These are phyloP conservation scores for Udeniomyces megalosporus DNA, from an alignment of 768 basidiomycete species.

Conservation along the genomic window DNA sequence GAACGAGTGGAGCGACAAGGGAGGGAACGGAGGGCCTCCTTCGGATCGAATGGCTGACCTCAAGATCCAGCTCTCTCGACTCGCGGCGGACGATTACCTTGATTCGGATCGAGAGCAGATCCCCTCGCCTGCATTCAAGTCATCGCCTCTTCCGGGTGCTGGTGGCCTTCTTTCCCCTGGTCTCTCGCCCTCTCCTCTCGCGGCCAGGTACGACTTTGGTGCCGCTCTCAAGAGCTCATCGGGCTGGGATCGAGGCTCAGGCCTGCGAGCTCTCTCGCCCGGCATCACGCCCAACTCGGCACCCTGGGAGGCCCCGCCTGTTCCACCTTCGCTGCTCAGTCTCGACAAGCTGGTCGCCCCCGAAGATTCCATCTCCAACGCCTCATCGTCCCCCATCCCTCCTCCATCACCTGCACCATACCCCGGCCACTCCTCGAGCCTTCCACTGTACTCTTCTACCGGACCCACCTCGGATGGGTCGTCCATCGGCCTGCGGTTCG, in stretches of 20 bases:
- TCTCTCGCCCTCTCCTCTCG: neutral
- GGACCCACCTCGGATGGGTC: neutral
- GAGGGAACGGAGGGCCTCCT: slow-evolving; percentile 2
- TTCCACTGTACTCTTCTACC: no score
- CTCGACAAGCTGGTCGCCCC: neutral
- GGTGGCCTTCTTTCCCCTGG: neutral
- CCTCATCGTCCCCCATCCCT: no score
- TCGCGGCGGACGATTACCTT: slow-evolving; percentile 5
- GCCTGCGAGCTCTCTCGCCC: no score
- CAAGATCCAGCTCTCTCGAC: slow-evolving; percentile 6
- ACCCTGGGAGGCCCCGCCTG: slow-evolving; percentile 9
- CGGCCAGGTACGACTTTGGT: slow-evolving; percentile 12
- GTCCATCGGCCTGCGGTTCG: slow-evolving; percentile 7
- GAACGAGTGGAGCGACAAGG: slow-evolving; percentile 12
- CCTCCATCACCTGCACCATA: neutral
- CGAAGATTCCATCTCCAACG: neutral
- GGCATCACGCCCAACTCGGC: neutral
- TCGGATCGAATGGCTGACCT: slow-evolving; percentile 15
- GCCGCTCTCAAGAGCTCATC: slow-evolving; percentile 2
- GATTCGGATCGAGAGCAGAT: neutral
- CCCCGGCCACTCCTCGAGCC: neutral
- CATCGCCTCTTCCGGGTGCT: neutral
- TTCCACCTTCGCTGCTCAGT: no score
- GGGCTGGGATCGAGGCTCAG: neutral
- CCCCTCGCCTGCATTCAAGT: neutral